Conservation (phyloP, 78 protist genomes). For the Chrysochromulina parva region DNA sequence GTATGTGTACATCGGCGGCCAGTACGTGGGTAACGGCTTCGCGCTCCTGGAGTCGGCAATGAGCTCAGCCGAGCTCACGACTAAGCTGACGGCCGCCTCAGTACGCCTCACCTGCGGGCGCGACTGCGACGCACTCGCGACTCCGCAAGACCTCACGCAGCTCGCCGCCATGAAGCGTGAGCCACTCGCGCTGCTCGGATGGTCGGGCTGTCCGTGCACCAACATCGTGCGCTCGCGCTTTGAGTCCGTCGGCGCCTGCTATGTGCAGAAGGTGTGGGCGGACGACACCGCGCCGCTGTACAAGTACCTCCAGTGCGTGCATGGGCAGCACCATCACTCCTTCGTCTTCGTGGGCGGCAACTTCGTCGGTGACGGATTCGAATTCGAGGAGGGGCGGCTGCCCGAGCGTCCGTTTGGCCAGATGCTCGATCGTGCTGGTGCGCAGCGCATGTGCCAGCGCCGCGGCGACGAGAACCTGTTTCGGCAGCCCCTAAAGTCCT, state of each 20-base stretch:
- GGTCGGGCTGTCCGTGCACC: background rate
- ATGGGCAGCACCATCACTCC: background rate
- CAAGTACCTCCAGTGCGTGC: background rate
- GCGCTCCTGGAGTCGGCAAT: background rate
- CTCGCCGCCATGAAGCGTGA: background rate
- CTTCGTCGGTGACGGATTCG: background rate
- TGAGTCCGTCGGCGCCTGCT: background rate
- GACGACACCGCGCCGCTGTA: background rate
- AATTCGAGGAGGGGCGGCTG: background rate
- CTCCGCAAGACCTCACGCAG: background rate
- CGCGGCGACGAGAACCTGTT: background rate
- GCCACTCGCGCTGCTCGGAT: background rate
- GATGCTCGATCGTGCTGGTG: background rate
- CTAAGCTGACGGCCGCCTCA: background rate
- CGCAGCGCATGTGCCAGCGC: background rate
- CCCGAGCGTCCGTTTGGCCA: background rate
- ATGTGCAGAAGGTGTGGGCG: background rate
- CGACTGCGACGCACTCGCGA: background rate
- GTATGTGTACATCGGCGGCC: background rate
- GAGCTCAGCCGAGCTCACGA: background rate
- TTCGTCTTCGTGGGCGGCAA: background rate
- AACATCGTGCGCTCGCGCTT: background rate
- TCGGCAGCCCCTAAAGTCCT: background rate
- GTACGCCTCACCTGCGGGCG: background rate
- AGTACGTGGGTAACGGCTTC: background rate